Base-by-base conservation (phyloP, 305 asterid genomes). In the Fraxinus angustifolia region DNA sequence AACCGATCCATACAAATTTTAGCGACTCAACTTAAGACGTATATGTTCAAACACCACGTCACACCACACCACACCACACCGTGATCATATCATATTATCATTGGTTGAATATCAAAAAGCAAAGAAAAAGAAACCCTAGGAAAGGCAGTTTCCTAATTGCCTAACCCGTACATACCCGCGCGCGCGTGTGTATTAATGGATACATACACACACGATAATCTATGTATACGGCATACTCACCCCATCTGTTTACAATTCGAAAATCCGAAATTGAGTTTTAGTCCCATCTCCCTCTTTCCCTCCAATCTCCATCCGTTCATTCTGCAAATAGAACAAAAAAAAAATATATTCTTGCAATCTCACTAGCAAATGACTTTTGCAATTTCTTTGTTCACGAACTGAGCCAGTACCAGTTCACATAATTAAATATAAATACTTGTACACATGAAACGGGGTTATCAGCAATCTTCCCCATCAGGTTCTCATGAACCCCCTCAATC, bases 371-470 rank as follows among this genome's bases (percentile, higher is more conserved):
- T 67, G 6, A 28, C 36, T 23, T 67, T 26, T 65, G 6, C 35
- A 11, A 10, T 62, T 23, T 26, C 16, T 23, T 62, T 62, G 12
- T 6, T 58, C 26, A 19, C 7, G 33, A 60, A 60, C 71, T 19
- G 33, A 80, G 67, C 70, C 58, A 56, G 45, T 65, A 10, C 19
- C 10, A 31, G 75, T 62, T 38, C 31, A 58, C 78, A 73, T 72
- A 79, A 78, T 12, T 80, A 77, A 17, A 62, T 28, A 11, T 1
- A 38, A 16, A 73, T 38, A 28, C 78, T 50, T 3, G 6, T 30
- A 62, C 33, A 45, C 77, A 96, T 96, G 99, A 96, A 96, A 89
- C 88, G 99, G 84, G 84, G 96, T 40, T 94, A 91, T 86, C 86
- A 84, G 77, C 96, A 90, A 70, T 90, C 97, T 80, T 89, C 99